These are phyloP conservation scores for Alternaria longipes DNA, from an alignment of 2,329 filamentous ascomycete species.

Conservation along the genomic window DNA sequence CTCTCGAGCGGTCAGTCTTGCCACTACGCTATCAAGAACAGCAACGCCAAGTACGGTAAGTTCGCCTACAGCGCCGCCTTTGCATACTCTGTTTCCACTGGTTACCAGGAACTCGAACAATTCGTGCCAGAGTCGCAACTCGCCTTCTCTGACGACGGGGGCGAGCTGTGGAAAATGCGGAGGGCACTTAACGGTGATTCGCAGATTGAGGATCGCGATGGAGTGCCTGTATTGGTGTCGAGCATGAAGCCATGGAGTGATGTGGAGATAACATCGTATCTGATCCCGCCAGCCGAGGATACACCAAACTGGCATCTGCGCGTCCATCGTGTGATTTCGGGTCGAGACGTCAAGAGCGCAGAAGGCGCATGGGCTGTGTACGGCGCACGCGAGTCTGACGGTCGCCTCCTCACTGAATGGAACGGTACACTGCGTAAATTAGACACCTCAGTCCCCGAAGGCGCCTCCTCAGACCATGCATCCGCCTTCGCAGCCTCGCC, in stretches of 20 bases:
- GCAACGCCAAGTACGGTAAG: slow-evolving; percentile 81
- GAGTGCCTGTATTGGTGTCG: slow-evolving; percentile 69
- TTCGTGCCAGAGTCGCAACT: slow-evolving; percentile 79
- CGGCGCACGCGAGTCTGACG: slow-evolving; percentile 67
- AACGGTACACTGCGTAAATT: slow-evolving; percentile 36
- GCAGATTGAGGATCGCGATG: slow-evolving; percentile 65
- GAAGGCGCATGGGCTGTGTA: slow-evolving; percentile 79
- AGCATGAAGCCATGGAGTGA: slow-evolving; percentile 76
- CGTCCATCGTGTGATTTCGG: slow-evolving; percentile 68
- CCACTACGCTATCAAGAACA: slow-evolving; percentile 82
- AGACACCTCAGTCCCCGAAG: slow-evolving; percentile 53
- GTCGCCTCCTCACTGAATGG: slow-evolving; percentile 59
- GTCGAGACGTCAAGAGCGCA: slow-evolving; percentile 71
- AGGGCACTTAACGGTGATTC: slow-evolving; percentile 70
- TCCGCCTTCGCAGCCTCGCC: slow-evolving; percentile 59
- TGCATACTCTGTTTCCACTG: slow-evolving; percentile 79
- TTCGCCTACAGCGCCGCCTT: slow-evolving; percentile 82
- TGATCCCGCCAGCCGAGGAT: slow-evolving; percentile 67
- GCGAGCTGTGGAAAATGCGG: slow-evolving; percentile 82
- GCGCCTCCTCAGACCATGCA: slow-evolving; percentile 39
- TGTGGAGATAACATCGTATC: slow-evolving; percentile 70
- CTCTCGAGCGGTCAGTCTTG: slow-evolving; percentile 78
- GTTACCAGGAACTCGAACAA: slow-evolving; percentile 78
- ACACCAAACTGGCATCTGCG: slow-evolving; percentile 74
- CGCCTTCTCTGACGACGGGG: slow-evolving; percentile 78